A percentile compares a stretch with the other conserved stretches of the same genome.
Evolutionary conservation across 148 eudicot species (phyloP).

Genomic region (Cornus florida): DNA sequence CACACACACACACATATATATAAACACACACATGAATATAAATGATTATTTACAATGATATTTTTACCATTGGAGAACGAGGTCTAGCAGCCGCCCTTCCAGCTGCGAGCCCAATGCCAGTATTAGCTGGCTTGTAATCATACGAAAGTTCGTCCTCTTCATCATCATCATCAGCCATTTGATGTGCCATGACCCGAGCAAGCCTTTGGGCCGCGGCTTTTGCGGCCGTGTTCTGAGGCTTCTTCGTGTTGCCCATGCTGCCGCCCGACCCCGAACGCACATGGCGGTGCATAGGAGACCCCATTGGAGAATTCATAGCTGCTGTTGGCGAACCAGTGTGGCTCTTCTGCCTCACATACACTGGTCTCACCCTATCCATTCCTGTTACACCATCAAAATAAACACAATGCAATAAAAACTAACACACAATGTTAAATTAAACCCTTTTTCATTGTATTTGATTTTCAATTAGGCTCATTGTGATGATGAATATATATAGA

Average conservation of each 20-base stretch:
- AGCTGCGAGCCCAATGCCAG: slow-evolving; percentile 51
- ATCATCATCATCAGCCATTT: slow-evolving; percentile 49
- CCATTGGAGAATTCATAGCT: slow-evolving; percentile 27
- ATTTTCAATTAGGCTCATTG: too few species aligned
- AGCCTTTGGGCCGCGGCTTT: slow-evolving; percentile 84
- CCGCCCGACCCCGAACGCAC: slow-evolving; percentile 50
- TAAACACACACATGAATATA: not conserved
- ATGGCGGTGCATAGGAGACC: slow-evolving; percentile 55
- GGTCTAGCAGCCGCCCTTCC: slow-evolving; percentile 50
- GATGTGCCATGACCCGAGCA: slow-evolving; percentile 72
- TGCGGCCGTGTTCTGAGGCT: slow-evolving; percentile 55
- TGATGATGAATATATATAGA: too few species aligned
- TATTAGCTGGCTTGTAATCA: slow-evolving; percentile 40
- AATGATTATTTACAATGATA: not conserved
- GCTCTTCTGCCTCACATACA: slow-evolving; percentile 33
- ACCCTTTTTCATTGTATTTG: too few species aligned
- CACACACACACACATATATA: too few species aligned
- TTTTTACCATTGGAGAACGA: slow-evolving; percentile 55
- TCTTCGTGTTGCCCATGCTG: slow-evolving; percentile 25
- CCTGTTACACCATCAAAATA: slow-evolving; percentile 2
- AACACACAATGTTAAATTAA: not conserved
- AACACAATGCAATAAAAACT: not conserved
- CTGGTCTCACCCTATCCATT: slow-evolving; percentile 49
- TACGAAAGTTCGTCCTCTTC: slow-evolving; percentile 71
- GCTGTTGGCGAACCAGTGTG: slow-evolving; percentile 18